A percentile compares a stretch with the other conserved stretches of the same genome.
phyloP scores from a whole-genome alignment of 2,329 filamentous ascomycete species.

The Cyphellophora europaea region DNA sequence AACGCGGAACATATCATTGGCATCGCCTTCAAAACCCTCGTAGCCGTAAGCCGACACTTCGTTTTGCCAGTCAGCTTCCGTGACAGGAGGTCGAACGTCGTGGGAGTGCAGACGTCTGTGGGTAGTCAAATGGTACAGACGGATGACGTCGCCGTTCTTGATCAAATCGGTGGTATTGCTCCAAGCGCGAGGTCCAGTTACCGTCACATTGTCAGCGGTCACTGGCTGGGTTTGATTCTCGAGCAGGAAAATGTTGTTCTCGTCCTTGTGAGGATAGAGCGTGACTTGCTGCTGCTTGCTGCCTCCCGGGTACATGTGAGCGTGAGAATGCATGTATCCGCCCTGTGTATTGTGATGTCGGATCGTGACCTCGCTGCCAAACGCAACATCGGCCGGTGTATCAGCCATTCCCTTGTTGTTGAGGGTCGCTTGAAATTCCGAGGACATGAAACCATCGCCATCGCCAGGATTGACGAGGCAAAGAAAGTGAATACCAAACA shows the following conservation, averaged over 20 bases:
- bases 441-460: constrained; percentile 98
- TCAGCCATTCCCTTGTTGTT: constrained; percentile 97
- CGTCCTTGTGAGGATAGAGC: constrained; percentile 96
- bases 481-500: constrained; percentile 95
- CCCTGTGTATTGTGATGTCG: constrained; percentile 96
- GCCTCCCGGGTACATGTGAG: constrained; percentile 93
- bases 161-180: constrained; percentile 63
- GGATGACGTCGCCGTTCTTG: constrained; percentile 69
- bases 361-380: constrained; percentile 76
- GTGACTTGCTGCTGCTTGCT: constrained; percentile 99
- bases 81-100: constrained; percentile 78
- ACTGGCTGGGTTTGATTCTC: constrained; percentile 96
- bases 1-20: constrained; percentile 89
- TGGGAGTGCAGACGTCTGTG: constrained; percentile 91
- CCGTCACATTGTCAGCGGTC: constrained; percentile 57
- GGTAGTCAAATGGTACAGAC: constrained; percentile 74
- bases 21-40: constrained; percentile 91
- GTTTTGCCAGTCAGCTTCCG: constrained; percentile 87
- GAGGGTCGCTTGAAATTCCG: constrained; percentile 93
- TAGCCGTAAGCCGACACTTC: constrained; percentile 96
- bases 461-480: constrained; percentile 92
- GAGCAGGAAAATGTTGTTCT: constrained; percentile 89
- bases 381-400: constrained; percentile 81
- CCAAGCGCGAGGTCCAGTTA: constrained; percentile 79
- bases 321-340: constrained; percentile 93